Conservation (phyloP, 129 eudicot species). For the Pittosporum tobira region DNA sequence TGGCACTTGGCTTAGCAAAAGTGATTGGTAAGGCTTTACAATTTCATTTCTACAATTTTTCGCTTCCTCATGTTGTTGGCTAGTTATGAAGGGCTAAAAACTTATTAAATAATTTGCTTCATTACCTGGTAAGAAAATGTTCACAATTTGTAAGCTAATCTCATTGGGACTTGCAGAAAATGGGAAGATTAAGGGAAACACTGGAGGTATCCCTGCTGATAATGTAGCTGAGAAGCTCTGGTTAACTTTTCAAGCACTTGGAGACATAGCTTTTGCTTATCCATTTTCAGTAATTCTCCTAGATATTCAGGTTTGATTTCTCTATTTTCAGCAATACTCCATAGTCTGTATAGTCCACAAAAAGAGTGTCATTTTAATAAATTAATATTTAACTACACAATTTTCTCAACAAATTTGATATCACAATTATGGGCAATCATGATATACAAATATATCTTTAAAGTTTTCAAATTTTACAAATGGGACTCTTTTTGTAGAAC, state of each 20-base stretch:
- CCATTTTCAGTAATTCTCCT: slow-evolving; percentile 49
- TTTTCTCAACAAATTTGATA: too few species aligned
- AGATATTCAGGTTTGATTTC: slow-evolving; percentile 47
- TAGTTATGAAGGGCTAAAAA: background rate
- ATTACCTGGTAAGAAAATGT: too few species aligned
- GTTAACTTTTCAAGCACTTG: slow-evolving; percentile 60
- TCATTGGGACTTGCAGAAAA: slow-evolving; percentile 30
- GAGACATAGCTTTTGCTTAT: slow-evolving; percentile 78
- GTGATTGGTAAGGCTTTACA: slow-evolving; percentile 52
- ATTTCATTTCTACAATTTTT: too few species aligned
- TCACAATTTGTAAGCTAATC: background rate
- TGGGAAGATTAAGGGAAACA: slow-evolving; percentile 48
- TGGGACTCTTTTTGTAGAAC: too few species aligned
- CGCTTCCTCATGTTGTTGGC: slow-evolving; percentile 9
- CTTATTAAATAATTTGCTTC: background rate
- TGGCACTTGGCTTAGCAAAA: slow-evolving; percentile 58
- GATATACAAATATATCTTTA: too few species aligned
- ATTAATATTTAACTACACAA: too few species aligned
- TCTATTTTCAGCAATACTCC: background rate
- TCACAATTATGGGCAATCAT: too few species aligned
- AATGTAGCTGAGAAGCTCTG: slow-evolving; percentile 34
- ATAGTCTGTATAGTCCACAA: background rate
- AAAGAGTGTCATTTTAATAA: background rate
- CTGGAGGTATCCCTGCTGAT: slow-evolving; percentile 36
- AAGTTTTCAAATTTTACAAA: too few species aligned